phyloP scores from a whole-genome alignment of 306 rosid species.

The Pachyrhizus erosus region DNA sequence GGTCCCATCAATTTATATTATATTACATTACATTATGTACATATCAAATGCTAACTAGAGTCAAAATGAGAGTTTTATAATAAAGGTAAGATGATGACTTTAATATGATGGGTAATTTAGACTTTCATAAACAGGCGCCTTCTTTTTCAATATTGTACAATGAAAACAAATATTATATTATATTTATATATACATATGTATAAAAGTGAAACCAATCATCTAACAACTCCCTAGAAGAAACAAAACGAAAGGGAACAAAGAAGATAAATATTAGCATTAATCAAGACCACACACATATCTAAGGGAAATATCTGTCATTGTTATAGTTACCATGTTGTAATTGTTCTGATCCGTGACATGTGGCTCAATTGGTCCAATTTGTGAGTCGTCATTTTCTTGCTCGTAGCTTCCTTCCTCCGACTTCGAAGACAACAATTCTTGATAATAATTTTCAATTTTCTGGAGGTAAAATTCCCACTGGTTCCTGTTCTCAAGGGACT shows the following conservation, averaged over 20 bases:
- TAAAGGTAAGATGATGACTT: too few species aligned
- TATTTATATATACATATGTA: background rate
- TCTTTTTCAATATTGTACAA: background rate
- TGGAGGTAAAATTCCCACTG: conserved; percentile 68
- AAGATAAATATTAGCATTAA: conserved; percentile 34
- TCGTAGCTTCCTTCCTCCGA: conserved; percentile 51
- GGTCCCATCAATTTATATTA: conserved; percentile 22
- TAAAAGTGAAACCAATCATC: conserved; percentile 31
- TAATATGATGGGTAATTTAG: conserved; percentile 29
- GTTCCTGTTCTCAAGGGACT: conserved; percentile 47
- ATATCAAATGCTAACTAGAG: conserved; percentile 20
- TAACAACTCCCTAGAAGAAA: conserved; percentile 50
- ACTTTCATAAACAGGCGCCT: conserved; percentile 28
- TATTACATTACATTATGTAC: background rate
- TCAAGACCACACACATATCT: conserved; percentile 58
- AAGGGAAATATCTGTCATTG: conserved; percentile 42
- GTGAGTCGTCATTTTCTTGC: conserved; percentile 44
- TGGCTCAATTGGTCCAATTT: conserved; percentile 56
- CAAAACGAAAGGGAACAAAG: conserved; percentile 40
- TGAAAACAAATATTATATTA: background rate
- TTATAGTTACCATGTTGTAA: conserved; percentile 58
- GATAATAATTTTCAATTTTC: conserved; percentile 69
- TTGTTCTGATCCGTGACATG: conserved; percentile 47
- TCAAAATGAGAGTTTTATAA: conserved; percentile 34
- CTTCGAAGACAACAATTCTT: conserved; percentile 54